Base-by-base conservation (phyloP, 2,329 filamentous ascomycete genomes). In the Immersiporthe knoxdaviesiana region DNA sequence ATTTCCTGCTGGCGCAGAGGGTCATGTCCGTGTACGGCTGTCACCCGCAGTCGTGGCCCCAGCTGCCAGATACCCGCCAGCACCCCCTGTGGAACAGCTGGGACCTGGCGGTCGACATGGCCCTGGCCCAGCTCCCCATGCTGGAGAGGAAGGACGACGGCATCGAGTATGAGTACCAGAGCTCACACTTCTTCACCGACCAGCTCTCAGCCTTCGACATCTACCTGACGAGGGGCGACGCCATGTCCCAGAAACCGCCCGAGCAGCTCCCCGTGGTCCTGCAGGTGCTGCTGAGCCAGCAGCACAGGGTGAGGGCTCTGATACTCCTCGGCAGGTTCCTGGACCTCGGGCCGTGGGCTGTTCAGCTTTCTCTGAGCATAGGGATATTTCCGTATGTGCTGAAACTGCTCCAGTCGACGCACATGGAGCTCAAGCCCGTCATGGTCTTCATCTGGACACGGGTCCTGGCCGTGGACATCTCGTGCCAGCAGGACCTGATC, bases 401-500 rank as follows among this genome's bases (percentile, higher is more conserved):
- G 44, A 99, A 99, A 80, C 84, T 99, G 35, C 84, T 99, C 24
- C 96, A 99, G 78, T 98, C 96, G 5, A 95, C 97, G 61, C 96
- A 96, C 0, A 88, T 93, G 61, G 96, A 99, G 79, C 82, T 99
- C 71, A 98, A 98, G 77, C 95, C 96, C 0, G 94, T 98, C 70
- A 98, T 99, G 96, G 94, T 99, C 6, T 99, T 98, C 79, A 99
- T 99, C 72, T 99, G 96, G 96, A 94, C 96, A 7, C 89, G 96
- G 63, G 93, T 99, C 58, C 88, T 99, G 72, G 96, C 96, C 10
- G 96, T 99, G 7, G 96, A 99, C 76, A 90, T 96, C 70, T 93
- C 92, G 1, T 97, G 96, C 76, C 96, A 99, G 79, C 90, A 91
- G 72, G 96, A 99, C 78, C 84, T 99, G 16, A 89, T 98, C 74